Evolutionary conservation across 441 rosid genomes (phyloP).

Genomic region (Theobroma grandiflorum): DNA sequence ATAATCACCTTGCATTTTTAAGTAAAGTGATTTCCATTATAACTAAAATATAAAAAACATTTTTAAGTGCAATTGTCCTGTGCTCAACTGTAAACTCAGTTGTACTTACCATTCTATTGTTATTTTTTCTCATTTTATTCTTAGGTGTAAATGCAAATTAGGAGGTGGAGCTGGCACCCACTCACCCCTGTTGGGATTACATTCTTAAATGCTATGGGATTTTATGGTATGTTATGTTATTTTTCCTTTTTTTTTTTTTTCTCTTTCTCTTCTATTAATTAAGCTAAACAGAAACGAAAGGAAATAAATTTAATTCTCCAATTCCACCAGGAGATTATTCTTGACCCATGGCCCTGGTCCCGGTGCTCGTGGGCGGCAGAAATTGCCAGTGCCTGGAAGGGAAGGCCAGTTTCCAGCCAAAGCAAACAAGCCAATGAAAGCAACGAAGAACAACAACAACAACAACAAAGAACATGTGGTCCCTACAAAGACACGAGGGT

Average conservation of each 20-base stretch:
- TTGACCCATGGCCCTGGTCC: neutral
- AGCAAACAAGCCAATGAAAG: neutral
- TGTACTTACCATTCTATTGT: neutral
- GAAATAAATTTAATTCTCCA: neutral
- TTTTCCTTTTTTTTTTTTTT: too few species aligned
- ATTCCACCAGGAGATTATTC: neutral
- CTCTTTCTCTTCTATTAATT: neutral
- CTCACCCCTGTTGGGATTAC: neutral
- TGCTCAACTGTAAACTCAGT: neutral
- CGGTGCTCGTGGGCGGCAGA: neutral
- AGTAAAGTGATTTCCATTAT: neutral
- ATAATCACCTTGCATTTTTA: neutral
- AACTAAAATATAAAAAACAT: neutral
- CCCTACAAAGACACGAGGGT: slow-evolving; percentile 23
- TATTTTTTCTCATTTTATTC: neutral
- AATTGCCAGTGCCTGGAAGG: neutral
- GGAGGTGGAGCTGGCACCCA: neutral
- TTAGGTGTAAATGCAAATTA: neutral
- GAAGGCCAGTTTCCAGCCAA: neutral
- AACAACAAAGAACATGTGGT: neutral
- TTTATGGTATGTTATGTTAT: neutral
- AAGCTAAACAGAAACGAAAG: neutral
- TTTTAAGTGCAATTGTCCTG: neutral
- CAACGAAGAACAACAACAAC: neutral
- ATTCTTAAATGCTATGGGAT: neutral